Evolutionary conservation across 768 basidiomycete genomes (phyloP).

Genomic region (Stropharia rugosoannulata): DNA sequence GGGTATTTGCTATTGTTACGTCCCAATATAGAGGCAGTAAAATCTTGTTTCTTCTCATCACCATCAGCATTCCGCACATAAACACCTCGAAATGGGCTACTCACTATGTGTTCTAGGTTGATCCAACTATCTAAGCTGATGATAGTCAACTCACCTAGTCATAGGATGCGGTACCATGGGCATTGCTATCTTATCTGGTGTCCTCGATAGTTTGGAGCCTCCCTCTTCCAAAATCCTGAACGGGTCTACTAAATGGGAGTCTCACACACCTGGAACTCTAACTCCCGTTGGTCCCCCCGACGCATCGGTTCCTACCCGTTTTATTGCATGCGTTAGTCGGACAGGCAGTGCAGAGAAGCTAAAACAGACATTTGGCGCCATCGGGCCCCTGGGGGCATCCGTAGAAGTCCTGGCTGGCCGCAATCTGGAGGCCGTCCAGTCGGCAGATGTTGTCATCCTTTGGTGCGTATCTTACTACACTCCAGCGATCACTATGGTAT

Average conservation of each 20-base stretch:
- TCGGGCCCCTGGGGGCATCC: conserved; percentile 58
- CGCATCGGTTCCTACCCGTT: conserved; percentile 71
- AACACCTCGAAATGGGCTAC: conserved; percentile 70
- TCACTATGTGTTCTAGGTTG: conserved; percentile 85
- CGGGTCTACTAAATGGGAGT: conserved; percentile 35
- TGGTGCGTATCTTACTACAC: conserved; percentile 53
- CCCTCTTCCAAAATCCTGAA: conserved; percentile 22
- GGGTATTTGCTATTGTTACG: not conserved
- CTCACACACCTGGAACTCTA: conserved; percentile 31
- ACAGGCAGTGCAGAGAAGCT: conserved; percentile 73
- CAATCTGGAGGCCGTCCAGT: conserved; percentile 70
- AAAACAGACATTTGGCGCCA: conserved; percentile 51
- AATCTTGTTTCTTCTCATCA: not conserved
- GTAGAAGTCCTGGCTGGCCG: conserved; percentile 70
- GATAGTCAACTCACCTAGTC: conserved; percentile 16
- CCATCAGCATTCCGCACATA: not conserved
- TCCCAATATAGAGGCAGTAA: not conserved
- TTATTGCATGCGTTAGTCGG: conserved; percentile 86
- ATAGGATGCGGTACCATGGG: conserved; percentile 99
- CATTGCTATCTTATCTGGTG: conserved; percentile 90
- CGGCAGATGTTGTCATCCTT: conserved; percentile 84
- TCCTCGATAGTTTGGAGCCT: conserved; percentile 76
- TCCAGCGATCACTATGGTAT: not conserved
- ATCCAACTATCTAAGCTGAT: conserved; percentile 7
- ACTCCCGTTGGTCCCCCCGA: conserved; percentile 54